Evolutionary conservation across 2,329 filamentous ascomycete genomes (phyloP).

Genomic region (Dothistroma pini): DNA sequence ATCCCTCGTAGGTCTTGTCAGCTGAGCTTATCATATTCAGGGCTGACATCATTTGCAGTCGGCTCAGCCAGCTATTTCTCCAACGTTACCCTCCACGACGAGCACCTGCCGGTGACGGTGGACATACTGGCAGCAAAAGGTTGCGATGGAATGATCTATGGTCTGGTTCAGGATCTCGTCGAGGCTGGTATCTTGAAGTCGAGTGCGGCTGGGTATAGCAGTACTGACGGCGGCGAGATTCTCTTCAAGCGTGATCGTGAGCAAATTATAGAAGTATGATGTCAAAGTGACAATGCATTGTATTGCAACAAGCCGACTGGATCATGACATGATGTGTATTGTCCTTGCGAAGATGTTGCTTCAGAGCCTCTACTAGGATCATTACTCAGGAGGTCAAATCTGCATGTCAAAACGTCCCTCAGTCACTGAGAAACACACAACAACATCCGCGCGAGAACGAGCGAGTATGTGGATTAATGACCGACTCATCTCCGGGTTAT

Average conservation of each 20-base stretch:
- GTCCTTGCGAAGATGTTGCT: too few species aligned
- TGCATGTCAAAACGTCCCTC: too few species aligned
- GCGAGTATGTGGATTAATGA: neutral
- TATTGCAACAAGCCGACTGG: too few species aligned
- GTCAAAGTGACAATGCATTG: too few species aligned
- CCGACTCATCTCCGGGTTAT: neutral
- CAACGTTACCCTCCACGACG: slow-evolving; percentile 47
- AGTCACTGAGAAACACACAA: too few species aligned
- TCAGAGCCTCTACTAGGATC: too few species aligned
- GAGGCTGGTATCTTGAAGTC: slow-evolving; percentile 47
- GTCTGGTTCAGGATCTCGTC: slow-evolving; percentile 51
- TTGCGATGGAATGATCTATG: slow-evolving; percentile 58
- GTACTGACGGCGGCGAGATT: slow-evolving; percentile 40
- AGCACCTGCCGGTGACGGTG: slow-evolving; percentile 56
- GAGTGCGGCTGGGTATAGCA: slow-evolving; percentile 44
- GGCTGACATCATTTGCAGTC: neutral
- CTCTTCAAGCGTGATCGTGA: slow-evolving; percentile 30
- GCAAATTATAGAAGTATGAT: neutral
- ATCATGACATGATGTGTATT: too few species aligned
- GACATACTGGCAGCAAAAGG: slow-evolving; percentile 57
- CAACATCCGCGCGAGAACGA: too few species aligned
- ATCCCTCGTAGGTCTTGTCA: slow-evolving; percentile 35
- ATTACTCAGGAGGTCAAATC: too few species aligned
- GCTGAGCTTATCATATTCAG: neutral
- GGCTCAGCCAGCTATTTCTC: slow-evolving; percentile 45